Percentiles rank a stretch among this genome's conserved stretches.
These are phyloP conservation scores for Zangia roseola DNA, from an alignment of 768 basidiomycete species.

Conservation along the genomic window DNA sequence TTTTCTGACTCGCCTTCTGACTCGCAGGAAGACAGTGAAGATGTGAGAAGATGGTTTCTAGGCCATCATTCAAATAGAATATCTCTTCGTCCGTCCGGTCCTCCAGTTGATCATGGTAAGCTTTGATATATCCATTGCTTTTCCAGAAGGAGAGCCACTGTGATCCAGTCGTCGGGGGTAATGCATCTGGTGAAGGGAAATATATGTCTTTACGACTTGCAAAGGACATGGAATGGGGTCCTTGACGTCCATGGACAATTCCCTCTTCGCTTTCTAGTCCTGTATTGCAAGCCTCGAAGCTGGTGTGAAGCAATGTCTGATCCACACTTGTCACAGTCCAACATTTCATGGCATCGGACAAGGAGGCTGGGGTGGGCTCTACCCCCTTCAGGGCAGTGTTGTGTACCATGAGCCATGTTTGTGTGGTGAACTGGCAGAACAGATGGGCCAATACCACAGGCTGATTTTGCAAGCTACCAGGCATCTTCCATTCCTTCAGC, in stretches of 20 bases:
- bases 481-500: background rate
- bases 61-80: background rate
- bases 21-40: conserved; percentile 10
- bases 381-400: background rate
- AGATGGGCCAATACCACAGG: background rate
- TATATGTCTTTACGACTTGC: background rate
- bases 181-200: background rate
- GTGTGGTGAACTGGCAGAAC: conserved; percentile 5
- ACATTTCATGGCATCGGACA: conserved; percentile 5
- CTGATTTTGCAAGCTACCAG: background rate
- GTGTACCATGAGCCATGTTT: conserved; percentile 6
- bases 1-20: conserved; percentile 1
- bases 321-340: background rate
- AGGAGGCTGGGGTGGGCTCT: background rate
- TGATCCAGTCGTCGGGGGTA: background rate
- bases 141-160: background rate
- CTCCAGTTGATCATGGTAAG: conserved; percentile 1
- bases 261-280: background rate
- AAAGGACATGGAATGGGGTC: conserved; percentile 2
- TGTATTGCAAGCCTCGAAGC: conserved; percentile 10
- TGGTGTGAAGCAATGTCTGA: background rate
- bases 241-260: background rate
- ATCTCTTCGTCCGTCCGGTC: background rate
- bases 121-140: background rate
- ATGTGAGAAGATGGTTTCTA: background rate